Base-by-base conservation (phyloP, 2,329 filamentous ascomycete genomes). In the Aspergillus sp. region DNA sequence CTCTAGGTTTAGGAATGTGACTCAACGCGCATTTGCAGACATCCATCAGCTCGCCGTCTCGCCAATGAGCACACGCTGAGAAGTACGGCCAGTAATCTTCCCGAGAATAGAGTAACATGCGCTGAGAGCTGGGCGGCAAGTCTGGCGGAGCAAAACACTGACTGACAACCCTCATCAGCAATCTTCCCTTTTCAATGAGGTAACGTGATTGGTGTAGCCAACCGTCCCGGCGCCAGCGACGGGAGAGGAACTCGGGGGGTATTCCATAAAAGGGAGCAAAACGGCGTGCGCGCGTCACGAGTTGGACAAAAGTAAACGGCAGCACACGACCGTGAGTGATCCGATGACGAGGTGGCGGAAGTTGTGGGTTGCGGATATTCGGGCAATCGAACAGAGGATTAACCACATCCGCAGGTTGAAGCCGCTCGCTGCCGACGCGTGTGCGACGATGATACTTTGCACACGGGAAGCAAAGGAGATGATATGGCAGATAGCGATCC, bases 11-110 rank as follows among this genome's bases (percentile, higher is more conserved):
- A 0, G 78, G 78, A 30, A 83, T 74, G 50, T 83, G 80, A 8
- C 64, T 65, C 8, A 83, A 64, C 4, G 79, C 78, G 56, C 80
- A 84, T 62, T 83, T 83, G 52, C 77, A 79, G 30, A 78, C 64
- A 11, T 74, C 69, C 68, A 81, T 82, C 11, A 84, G 64, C 31
- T 79, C 68, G 12, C 80, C 80, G 48, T 83, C 76, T 12, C 73
- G 70, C 80, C 80, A 84, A 58, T 84, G 80, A 2, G 77, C 71
- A 51, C 80, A 84, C 1, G 74, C 76, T 8, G 76, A 80, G 61
- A 83, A 83, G 57, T 77, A 83, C 0, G 80, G 80, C 42, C 69
- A 74, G 61, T 81, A 83, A 53, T 83, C 79, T 40, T 79, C 75
- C 45, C 76, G 72, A 28, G 73, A 78, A 61, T 78, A 83, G 2